Percentiles rank a stretch among this genome's conserved stretches.
Evolutionary conservation across 2,329 filamentous ascomycete genomes (phyloP).

Genomic region (Fusarium floridanum): DNA sequence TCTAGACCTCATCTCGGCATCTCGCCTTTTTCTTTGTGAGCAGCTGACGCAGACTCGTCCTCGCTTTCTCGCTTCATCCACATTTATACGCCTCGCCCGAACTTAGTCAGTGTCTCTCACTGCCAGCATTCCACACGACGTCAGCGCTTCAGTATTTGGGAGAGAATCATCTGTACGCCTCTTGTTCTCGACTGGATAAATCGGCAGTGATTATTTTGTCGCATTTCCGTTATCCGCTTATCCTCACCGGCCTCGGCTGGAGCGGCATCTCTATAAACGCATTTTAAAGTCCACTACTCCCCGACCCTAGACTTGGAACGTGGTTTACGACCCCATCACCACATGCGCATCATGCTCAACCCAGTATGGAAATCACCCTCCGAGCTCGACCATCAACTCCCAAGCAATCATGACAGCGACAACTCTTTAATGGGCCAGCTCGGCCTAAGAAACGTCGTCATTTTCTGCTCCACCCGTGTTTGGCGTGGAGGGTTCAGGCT

Average conservation of each 20-base stretch:
- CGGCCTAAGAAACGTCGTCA: constrained; percentile 49
- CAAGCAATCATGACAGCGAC: constrained; percentile 29
- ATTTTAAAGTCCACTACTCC: background rate
- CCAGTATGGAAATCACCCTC: constrained; percentile 41
- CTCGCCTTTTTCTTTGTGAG: constrained; percentile 4
- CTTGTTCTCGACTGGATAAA: constrained; percentile 15
- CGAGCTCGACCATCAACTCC: constrained; percentile 40
- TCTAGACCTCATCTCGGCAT: background rate
- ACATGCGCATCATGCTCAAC: constrained; percentile 37
- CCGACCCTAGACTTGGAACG: background rate
- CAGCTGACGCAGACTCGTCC: background rate
- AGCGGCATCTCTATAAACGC: constrained; percentile 13
- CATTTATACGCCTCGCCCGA: constrained; percentile 25
- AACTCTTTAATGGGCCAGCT: constrained; percentile 37
- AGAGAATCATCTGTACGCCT: background rate
- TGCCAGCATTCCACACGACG: constrained; percentile 16
- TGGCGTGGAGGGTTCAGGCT: constrained; percentile 53
- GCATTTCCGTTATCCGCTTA: background rate
- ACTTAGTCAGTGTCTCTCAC: constrained; percentile 31
- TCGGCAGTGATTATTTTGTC: constrained; percentile 7
- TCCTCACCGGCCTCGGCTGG: background rate
- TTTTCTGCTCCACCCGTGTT: constrained; percentile 58
- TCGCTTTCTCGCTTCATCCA: constrained; percentile 4
- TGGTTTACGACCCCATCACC: background rate
- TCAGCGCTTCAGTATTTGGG: constrained; percentile 7